Conservation (phyloP, 257 asterid genomes). For the Schizonepeta tenuifolia region DNA sequence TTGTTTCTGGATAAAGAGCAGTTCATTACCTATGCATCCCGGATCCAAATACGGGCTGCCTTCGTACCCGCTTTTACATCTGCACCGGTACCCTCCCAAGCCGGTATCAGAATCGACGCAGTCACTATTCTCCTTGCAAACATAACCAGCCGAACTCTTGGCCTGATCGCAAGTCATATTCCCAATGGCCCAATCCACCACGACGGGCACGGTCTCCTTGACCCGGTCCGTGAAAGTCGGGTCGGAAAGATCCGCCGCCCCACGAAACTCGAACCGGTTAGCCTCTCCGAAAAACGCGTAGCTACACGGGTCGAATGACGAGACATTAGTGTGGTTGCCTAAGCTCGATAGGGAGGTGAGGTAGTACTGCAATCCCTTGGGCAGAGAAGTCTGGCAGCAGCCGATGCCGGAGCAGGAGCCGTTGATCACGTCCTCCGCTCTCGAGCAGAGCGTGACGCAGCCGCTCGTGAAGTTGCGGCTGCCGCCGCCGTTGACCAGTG, state of each 20-base stretch:
- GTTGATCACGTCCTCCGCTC: constrained; percentile 37
- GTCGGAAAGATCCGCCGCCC: constrained; percentile 55
- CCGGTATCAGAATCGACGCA: constrained; percentile 59
- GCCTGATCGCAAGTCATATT: constrained; percentile 50
- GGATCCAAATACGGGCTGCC: constrained; percentile 74
- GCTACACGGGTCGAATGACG: constrained; percentile 57
- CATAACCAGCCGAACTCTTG: constrained; percentile 29
- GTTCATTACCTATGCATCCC: constrained; percentile 65
- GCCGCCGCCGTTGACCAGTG: constrained; percentile 34
- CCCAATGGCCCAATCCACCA: constrained; percentile 77
- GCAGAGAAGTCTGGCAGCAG: constrained; percentile 75
- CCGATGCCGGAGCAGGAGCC: constrained; percentile 71
- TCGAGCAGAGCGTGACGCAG: constrained; percentile 53
- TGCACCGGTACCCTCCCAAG: constrained; percentile 64
- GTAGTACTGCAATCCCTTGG: constrained; percentile 46
- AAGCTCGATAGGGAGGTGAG: neutral
- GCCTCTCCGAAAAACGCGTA: constrained; percentile 74
- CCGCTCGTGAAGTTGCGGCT: constrained; percentile 49
- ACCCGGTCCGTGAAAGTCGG: constrained; percentile 43
- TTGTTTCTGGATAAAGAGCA: too few species aligned
- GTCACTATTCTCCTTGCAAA: constrained; percentile 50
- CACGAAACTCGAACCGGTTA: constrained; percentile 45
- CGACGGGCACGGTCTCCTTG: constrained; percentile 44
- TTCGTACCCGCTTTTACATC: constrained; percentile 55
- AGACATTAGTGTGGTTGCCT: constrained; percentile 43